Conservation (phyloP, 1,139 yeast species). For the Candida smagusa region DNA sequence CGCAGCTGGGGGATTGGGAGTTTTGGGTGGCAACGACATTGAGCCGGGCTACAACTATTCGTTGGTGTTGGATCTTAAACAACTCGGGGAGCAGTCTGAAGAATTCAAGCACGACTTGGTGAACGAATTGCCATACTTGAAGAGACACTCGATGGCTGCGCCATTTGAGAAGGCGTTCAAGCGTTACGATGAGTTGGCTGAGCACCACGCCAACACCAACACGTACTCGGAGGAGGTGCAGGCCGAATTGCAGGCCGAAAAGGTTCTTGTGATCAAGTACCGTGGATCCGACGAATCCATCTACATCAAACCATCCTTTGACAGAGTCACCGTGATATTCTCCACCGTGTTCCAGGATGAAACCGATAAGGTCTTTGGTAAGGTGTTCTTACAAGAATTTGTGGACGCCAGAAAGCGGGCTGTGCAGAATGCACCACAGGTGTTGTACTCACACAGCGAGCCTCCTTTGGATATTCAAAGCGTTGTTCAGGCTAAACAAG, state of each 20-base stretch:
- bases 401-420: slow-evolving; percentile 96
- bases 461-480: slow-evolving; percentile 84
- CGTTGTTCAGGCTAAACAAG: slow-evolving; percentile 37
- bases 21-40: slow-evolving; percentile 27
- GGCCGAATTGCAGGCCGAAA: slow-evolving; percentile 47
- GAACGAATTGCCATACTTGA: slow-evolving; percentile 66
- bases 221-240: slow-evolving; percentile 52
- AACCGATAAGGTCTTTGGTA: slow-evolving; percentile 92
- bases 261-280: slow-evolving; percentile 74
- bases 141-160: slow-evolving; percentile 86
- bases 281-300: slow-evolving; percentile 87
- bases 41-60: slow-evolving; percentile 87
- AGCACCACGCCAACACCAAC: slow-evolving; percentile 44
- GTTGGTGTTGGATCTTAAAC: slow-evolving; percentile 59
- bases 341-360: slow-evolving; percentile 95
- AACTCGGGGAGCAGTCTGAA: slow-evolving; percentile 36
- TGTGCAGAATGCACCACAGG: slow-evolving; percentile 98
- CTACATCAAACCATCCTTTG: slow-evolving; percentile 87
- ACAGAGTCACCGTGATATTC: slow-evolving; percentile 93
- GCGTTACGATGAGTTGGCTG: slow-evolving; percentile 70
- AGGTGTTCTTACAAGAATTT: slow-evolving; percentile 93
- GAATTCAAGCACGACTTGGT: slow-evolving; percentile 52
- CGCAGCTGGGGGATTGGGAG: slow-evolving; percentile 25
- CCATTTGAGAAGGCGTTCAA: slow-evolving; percentile 86
- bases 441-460: slow-evolving; percentile 80